Evolutionary conservation across 2,329 filamentous ascomycete species (phyloP), one percentile per base, ranked within the genome.

Genomic region (Hawksworthiomyces lignivorus): DNA sequence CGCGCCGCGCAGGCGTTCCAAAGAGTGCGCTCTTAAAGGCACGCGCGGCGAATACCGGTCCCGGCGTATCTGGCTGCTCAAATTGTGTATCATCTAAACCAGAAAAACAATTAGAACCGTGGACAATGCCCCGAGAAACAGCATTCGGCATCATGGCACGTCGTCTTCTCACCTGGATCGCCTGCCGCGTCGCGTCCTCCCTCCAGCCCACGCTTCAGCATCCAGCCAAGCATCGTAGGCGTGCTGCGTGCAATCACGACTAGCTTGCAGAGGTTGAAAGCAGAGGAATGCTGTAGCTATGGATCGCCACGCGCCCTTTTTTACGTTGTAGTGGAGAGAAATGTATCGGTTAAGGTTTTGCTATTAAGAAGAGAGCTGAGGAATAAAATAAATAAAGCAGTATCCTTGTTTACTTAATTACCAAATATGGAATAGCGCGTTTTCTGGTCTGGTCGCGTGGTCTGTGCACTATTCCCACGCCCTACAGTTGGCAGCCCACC

Each of bases 11-110:
- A 10, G 77, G 74, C 4, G 75, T 77, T 30, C 79, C 79, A 52
- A 82, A 82, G 34, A 83, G 59, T 20, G 75, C 78, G 51, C 70
- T 77, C 52, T 75, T 80, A 54, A 83, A 65, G 6, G 79, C 79
- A 45, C 79, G 71, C 28, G 78, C 78, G 3, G 78, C 79, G 54
- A 83, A 83, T 0, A 82, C 72, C 2, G 79, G 78, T 0, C 76
- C 79, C 7, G 79, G 79, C 14, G 79, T 83, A 51, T 82, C 78
- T 29, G 78, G 77, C 24, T 67, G 65, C 14, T 82, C 77, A 30
- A 73, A 51, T 47, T 72, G 69, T 1, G 62, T 68, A 36, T 69
- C 65, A 33, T 62, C 64, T 67, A 44, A 18, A 32, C 18, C 21
- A 30, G 22, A 3, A 26, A 15, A 14, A 29, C 22, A 22, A 37